A percentile compares a stretch with the other conserved stretches of the same genome.
phyloP scores from a whole-genome alignment of 1,284 basidiomycete species.

The Wallemia hederae region DNA sequence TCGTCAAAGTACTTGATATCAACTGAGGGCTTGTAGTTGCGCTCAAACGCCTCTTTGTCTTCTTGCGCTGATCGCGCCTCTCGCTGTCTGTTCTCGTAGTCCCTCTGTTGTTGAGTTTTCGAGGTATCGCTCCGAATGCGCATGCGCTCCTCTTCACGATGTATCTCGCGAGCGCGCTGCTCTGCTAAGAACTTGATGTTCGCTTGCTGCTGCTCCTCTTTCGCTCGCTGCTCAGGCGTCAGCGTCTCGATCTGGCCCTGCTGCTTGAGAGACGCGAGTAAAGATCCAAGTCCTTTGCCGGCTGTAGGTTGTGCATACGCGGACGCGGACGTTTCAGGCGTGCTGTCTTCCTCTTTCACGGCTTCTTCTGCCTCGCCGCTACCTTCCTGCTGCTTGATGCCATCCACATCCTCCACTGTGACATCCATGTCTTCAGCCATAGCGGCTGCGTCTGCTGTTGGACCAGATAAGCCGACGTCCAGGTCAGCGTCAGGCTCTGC shows the following conservation, averaged over 20 bases:
- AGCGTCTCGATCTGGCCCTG: constrained; percentile 58
- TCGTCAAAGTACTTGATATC: constrained; percentile 93
- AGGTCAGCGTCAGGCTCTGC: constrained; percentile 15
- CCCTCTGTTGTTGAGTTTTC: constrained; percentile 74
- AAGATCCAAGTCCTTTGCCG: constrained; percentile 54
- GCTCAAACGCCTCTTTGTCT: constrained; percentile 43
- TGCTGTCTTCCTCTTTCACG: constrained; percentile 5
- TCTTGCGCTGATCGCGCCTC: constrained; percentile 73
- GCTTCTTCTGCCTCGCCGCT: constrained; percentile 23
- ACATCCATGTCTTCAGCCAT: constrained; percentile 15
- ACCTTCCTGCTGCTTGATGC: constrained; percentile 39
- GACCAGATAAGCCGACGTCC: constrained; percentile 16
- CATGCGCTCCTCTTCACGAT: constrained; percentile 48
- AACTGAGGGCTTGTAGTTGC: constrained; percentile 84
- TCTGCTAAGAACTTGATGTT: constrained; percentile 74
- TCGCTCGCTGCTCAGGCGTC: constrained; percentile 34
- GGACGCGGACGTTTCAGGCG: constrained; percentile 1
- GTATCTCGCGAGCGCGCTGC: constrained; percentile 39
- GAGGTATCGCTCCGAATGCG: constrained; percentile 38
- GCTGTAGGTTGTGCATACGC: constrained; percentile 32
- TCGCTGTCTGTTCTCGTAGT: constrained; percentile 70
- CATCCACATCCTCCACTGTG: constrained; percentile 23
- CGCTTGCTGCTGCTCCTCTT: constrained; percentile 53
- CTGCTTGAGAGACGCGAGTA: constrained; percentile 58
- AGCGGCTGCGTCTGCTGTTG: constrained; percentile 16